Evolutionary conservation across 495 filamentous ascomycete genomes (phyloP).

Genomic region (Neurospora sp.): DNA sequence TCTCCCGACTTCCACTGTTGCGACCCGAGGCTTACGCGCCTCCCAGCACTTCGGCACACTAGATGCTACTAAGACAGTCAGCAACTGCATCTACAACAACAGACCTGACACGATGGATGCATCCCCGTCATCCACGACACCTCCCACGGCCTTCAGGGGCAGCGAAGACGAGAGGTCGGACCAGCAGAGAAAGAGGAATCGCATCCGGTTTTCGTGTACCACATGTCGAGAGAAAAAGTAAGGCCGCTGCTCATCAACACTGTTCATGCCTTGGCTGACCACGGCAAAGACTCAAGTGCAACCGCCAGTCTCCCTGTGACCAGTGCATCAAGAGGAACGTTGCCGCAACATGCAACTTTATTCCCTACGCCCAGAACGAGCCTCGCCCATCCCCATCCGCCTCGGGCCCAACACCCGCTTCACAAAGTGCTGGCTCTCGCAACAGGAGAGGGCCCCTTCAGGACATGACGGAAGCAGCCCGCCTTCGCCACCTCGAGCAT

Average conservation of each 20-base stretch:
- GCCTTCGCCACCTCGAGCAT: slow-evolving; percentile 43
- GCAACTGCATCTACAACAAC: not conserved
- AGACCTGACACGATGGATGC: not conserved
- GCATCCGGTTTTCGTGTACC: slow-evolving; percentile 46
- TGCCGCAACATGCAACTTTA: slow-evolving; percentile 32
- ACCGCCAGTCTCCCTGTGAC: slow-evolving; percentile 40
- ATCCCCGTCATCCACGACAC: not conserved
- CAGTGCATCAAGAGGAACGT: slow-evolving; percentile 42
- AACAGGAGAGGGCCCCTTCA: not conserved
- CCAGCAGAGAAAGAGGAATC: slow-evolving; percentile 36
- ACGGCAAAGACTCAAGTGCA: slow-evolving; percentile 39
- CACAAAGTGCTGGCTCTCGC: slow-evolving; percentile 31
- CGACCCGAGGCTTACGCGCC: not conserved
- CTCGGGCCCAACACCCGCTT: slow-evolving; percentile 28
- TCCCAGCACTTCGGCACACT: not conserved
- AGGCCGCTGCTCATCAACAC: slow-evolving; percentile 3
- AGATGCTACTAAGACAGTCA: not conserved
- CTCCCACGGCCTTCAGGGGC: not conserved
- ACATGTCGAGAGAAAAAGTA: slow-evolving; percentile 44
- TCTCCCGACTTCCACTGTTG: not conserved
- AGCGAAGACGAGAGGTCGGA: not conserved
- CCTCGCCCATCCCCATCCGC: slow-evolving; percentile 12
- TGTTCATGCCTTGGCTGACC: not conserved
- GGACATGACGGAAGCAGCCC: not conserved
- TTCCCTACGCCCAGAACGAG: slow-evolving; percentile 14